Evolutionary conservation across 2,329 filamentous ascomycete species (phyloP).

Genomic region (Cladosporium sp.): DNA sequence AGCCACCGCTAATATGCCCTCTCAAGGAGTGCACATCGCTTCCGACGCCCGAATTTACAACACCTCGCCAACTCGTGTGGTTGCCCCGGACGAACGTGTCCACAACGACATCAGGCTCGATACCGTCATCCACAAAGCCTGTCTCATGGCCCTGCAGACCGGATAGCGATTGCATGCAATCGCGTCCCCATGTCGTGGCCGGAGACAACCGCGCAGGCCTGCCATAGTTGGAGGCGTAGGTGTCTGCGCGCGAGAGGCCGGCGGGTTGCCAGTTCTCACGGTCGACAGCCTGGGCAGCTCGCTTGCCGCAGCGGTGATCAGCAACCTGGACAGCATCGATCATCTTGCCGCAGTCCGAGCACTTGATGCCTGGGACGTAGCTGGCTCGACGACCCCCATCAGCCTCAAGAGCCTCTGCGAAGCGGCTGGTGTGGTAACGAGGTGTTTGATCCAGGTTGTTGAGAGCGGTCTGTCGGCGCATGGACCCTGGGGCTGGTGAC

Average conservation of each 20-base stretch:
- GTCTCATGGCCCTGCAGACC: not conserved
- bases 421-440: not conserved
- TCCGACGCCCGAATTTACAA: not conserved
- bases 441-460: not conserved
- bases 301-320: not conserved
- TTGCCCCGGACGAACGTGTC: not conserved
- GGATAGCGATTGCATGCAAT: not conserved
- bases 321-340: not conserved
- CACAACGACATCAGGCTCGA: not conserved
- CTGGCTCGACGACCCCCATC: not conserved
- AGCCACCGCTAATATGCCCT: not conserved
- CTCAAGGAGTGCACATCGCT: not conserved
- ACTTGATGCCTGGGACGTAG: not conserved
- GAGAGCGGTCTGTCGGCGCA: not conserved
- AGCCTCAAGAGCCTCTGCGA: not conserved
- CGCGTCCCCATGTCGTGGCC: not conserved
- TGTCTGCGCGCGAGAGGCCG: not conserved
- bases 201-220: not conserved
- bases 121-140: not conserved
- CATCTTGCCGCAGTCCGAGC: conserved; percentile 1
- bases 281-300: not conserved
- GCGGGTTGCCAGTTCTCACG: not conserved
- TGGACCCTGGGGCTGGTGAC: not conserved
- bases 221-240: conserved; percentile 1
- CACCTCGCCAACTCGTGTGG: conserved; percentile 2